Evolutionary conservation across 495 filamentous ascomycete species (phyloP), one percentile per base, ranked within the genome.

Genomic region (Penicillium silybi): DNA sequence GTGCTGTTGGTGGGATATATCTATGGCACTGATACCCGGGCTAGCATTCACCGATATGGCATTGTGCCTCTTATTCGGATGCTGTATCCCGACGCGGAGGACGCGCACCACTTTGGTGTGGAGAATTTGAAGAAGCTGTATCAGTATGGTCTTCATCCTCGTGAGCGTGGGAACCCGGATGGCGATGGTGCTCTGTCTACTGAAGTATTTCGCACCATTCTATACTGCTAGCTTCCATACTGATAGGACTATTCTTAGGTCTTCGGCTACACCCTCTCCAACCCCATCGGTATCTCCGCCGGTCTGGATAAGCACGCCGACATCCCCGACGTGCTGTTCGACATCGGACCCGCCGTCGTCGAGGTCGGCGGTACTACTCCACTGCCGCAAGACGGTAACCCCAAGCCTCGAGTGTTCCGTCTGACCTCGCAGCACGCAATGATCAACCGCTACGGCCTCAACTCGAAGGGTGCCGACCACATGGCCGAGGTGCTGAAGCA

Each of bases 381-480:
- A 0, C 67, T 80, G 4, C 88, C 91, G 0, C 95, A 98, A 63
- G 80, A 80, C 6, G 93, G 93, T 6, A 97, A 97, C 67, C 82
- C 85, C 0, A 85, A 83, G 50, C 91, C 93, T 1, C 81, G 93
- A 34, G 89, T 98, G 10, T 98, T 92, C 69, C 83, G 93, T 9
- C 56, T 98, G 0, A 84, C 87, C 1, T 85, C 80, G 4, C 81
- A 95, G 47, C 84, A 91, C 39, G 89, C 85, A 10, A 76, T 98
- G 64, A 88, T 98, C 69, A 98, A 98, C 66, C 85, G 95, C 7
- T 97, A 97, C 67, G 95, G 93, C 0, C 80, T 97, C 53, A 97
- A 61, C 67, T 93, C 88, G 16, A 81, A 87, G 50, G 93, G 93
- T 8, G 92, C 89, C 2, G 92, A 95, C 54, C 77, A 84, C 58